Evolutionary conservation across 1,284 basidiomycete species (phyloP), one percentile per base, ranked within the genome.

Genomic region (Chalciporus piperatoides): DNA sequence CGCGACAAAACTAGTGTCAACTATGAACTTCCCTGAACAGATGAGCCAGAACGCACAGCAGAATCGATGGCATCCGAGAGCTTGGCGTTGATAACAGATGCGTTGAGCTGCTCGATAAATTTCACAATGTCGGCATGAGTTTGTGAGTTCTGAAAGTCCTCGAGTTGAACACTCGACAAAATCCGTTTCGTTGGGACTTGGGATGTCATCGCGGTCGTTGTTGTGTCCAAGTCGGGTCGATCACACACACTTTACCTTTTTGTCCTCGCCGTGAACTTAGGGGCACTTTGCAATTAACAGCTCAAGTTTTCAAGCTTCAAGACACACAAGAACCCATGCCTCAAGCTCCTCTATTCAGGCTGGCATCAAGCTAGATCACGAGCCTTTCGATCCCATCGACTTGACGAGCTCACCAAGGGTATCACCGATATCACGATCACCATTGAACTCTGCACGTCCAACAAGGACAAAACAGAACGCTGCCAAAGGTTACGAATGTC

Each of bases 81-180:
- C 68, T 88, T 95, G 49, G 82, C 80, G 19, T 86, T 90, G 14
- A 89, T 74, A 7, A 95, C 82, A 0, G 82, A 74, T 14, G 82
- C 77, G 63, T 98, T 98, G 44, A 97, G 77, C 0, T 74, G 70
- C 49, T 86, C 79, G 48, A 98, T 79, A 60, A 92, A 94, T 0
- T 73, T 68, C 10, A 93, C 68, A 44, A 98, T 77, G 19, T 82
- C 75, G 25, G 74, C 65, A 64, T 95, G 84, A 0, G 92, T 87
- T 40, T 77, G 66, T 0, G 90, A 93, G 3, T 74, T 60, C 61
- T 93, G 82, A 65, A 97, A 99, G n/a, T 82, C 83, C 30, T 81
- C 75, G 0, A 98, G 79, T 58, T 97, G 93, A 8, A 77, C 80
- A 35, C 78, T 81, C 0, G 86, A 82, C 15, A 99, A 71, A 58